These are phyloP conservation scores for Cubamyces lactineus DNA, from an alignment of 768 basidiomycete genomes.

Conservation along the genomic window DNA sequence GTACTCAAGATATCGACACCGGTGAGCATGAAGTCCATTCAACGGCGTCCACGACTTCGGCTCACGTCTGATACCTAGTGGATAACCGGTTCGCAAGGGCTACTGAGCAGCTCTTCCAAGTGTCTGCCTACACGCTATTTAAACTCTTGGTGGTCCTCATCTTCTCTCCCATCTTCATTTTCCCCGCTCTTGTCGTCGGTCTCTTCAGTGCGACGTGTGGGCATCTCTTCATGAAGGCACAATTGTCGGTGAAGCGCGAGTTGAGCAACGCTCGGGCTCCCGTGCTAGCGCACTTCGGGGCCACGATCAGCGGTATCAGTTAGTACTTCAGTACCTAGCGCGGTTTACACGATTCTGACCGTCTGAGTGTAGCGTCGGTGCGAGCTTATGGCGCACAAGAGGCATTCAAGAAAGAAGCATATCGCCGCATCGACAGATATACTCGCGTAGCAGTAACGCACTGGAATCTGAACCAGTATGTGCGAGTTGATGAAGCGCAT, in stretches of 20 bases:
- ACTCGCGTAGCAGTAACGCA: slow-evolving; percentile 49
- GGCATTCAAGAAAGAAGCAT: slow-evolving; percentile 47
- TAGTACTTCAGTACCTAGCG: not conserved
- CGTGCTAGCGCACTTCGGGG: slow-evolving; percentile 51
- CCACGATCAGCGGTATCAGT: slow-evolving; percentile 61
- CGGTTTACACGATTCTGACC: not conserved
- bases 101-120: slow-evolving; percentile 7
- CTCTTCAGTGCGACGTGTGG: slow-evolving; percentile 43
- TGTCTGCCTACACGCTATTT: slow-evolving; percentile 38
- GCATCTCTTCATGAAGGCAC: slow-evolving; percentile 53
- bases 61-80: slow-evolving; percentile 12
- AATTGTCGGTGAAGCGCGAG: slow-evolving; percentile 55
- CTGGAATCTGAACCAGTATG: slow-evolving; percentile 42
- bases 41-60: not conserved
- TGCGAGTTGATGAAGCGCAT: not conserved
- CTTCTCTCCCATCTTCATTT: slow-evolving; percentile 41
- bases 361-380: slow-evolving; percentile 49
- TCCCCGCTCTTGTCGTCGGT: slow-evolving; percentile 41
- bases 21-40: slow-evolving; percentile 20
- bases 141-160: slow-evolving; percentile 40
- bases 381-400: slow-evolving; percentile 67
- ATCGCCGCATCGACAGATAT: slow-evolving; percentile 58
- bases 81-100: slow-evolving; percentile 19
- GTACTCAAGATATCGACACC: slow-evolving; percentile 37
- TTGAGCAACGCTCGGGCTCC: slow-evolving; percentile 51